phyloP scores from a whole-genome alignment of 495 filamentous ascomycete genomes.

The Aspergillus egyptiacus region DNA sequence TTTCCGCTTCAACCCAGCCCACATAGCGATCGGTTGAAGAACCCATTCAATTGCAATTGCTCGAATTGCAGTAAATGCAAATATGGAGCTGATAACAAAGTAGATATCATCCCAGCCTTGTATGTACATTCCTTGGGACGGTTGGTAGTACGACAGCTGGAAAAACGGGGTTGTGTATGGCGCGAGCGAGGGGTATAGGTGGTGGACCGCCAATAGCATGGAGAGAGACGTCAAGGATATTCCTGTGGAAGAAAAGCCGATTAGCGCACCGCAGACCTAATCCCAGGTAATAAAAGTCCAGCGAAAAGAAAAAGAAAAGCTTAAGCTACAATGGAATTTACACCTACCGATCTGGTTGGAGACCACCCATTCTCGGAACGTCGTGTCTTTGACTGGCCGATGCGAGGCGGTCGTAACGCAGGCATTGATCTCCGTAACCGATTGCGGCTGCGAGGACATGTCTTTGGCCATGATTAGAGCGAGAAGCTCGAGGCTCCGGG shows the following conservation, averaged over 20 bases:
- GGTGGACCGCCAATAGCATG: conserved; percentile 69
- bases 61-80: conserved; percentile 80
- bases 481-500: conserved; percentile 10
- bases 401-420: conserved; percentile 35
- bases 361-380: conserved; percentile 47
- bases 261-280: conserved; percentile 16
- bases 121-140: conserved; percentile 57
- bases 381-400: conserved; percentile 39
- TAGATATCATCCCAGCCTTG: conserved; percentile 74
- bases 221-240: conserved; percentile 73
- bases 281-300: neutral
- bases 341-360: conserved; percentile 49
- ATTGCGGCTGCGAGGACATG: conserved; percentile 21
- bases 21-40: conserved; percentile 65
- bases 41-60: conserved; percentile 84
- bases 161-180: conserved; percentile 80
- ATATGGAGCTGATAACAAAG: conserved; percentile 71
- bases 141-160: conserved; percentile 74
- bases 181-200: conserved; percentile 70
- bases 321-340: neutral
- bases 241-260: conserved; percentile 40
- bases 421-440: conserved; percentile 37
- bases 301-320: neutral
- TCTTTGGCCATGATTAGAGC: conserved; percentile 35
- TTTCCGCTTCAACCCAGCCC: conserved; percentile 65